Evolutionary conservation across 345 rosid genomes (phyloP), one percentile per base, ranked within the genome.

Genomic region (Pistacia integerrima): DNA sequence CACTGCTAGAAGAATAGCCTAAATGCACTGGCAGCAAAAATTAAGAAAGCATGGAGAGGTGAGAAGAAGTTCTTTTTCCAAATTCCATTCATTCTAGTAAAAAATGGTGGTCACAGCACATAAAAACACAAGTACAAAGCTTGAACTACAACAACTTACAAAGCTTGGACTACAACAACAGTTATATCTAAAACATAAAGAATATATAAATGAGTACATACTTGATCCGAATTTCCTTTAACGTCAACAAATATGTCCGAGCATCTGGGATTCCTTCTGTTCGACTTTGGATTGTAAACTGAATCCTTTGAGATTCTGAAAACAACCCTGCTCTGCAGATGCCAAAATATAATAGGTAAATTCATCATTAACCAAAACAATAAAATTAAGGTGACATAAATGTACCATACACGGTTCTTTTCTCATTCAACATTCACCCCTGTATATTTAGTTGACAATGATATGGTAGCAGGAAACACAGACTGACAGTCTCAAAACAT

Each of bases 261-360:
- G 93, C 99, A 88, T 97, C 98, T 44, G 87, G 91, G 82, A 94
- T 91, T 35, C 86, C 95, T 64, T 77, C 78, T 28, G 97, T 94
- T 83, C 83, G 86, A 18, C 83, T 76, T 67, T 91, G 83, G 60
- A 97, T 94, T 28, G 95, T 85, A 67, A 74, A 81, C 52, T 89
- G 73, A 76, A 97, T 94, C 67, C 93, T 84, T 75, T 97, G 87
- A 14, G 99, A 91, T 79, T 94, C 98, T 4, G 99, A 89, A 71
- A 86, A 87, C 87, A 92, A 85, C 72, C 66, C 91, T 49, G 97
- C 96, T 97, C 99, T 97, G 93, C 81, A 85, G 41, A 75, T 78
- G 20, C 56, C 76, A 68, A 65, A n/a, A 25, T 38, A 73, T 11
- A 35, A 51, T 69, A 78, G 72, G 46, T 48, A 74, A 72, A 55